Evolutionary conservation across 495 filamentous ascomycete species (phyloP).

Genomic region (Tuber umbilicatum): DNA sequence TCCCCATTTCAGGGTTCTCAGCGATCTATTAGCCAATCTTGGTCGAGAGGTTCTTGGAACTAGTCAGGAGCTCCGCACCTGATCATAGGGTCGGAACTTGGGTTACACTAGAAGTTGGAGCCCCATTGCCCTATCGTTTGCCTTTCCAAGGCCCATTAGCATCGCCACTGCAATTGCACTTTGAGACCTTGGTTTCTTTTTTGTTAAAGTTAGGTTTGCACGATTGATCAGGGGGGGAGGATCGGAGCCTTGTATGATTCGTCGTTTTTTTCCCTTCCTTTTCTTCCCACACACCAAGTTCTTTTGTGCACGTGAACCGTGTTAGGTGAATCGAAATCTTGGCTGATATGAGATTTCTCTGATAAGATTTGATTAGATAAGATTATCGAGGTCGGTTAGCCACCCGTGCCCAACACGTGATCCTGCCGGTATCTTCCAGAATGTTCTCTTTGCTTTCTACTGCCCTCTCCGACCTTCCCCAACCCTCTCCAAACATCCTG

Average conservation of each 20-base stretch:
- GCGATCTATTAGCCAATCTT: neutral
- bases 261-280: neutral
- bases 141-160: neutral
- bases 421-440: neutral
- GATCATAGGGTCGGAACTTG: neutral
- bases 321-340: neutral
- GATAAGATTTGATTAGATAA: constrained; percentile 2
- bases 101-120: neutral
- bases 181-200: neutral
- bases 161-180: neutral
- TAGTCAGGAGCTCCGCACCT: neutral
- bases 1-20: neutral
- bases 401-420: neutral
- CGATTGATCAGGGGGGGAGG: neutral
- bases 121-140: neutral
- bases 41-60: neutral
- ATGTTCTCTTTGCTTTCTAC: neutral
- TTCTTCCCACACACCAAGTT: too few species aligned
- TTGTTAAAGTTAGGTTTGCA: neutral
- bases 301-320: neutral
- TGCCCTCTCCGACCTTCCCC: constrained; percentile 20
- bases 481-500: constrained; percentile 8
- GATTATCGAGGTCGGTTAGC: neutral
- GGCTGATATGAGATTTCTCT: neutral
- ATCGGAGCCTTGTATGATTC: neutral